Percentiles rank a stretch among this genome's conserved stretches.
Evolutionary conservation across 1,284 basidiomycete species (phyloP).

Genomic region (Mycena sp.): DNA sequence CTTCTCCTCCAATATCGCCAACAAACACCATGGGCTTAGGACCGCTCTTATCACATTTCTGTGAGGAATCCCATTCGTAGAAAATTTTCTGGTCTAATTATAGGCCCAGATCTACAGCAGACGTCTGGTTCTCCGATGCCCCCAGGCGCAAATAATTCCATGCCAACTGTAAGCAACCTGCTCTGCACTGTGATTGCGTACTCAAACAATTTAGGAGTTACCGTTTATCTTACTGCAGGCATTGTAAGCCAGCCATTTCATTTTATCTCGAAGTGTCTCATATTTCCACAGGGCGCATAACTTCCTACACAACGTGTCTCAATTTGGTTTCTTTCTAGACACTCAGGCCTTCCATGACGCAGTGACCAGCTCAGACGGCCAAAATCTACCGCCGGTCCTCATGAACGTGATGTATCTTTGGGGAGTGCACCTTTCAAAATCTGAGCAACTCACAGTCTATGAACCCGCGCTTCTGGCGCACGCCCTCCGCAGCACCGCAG

Average conservation of each 20-base stretch:
- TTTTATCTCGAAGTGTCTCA: too few relatives aligned
- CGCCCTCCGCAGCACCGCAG: slow-evolving; percentile 36
- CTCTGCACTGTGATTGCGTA: not conserved
- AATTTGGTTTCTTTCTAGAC: slow-evolving; percentile 29
- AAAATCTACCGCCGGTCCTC: slow-evolving; percentile 14
- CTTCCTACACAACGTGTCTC: slow-evolving; percentile 22
- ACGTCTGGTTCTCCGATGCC: not conserved
- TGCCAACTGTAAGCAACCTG: slow-evolving; percentile 4
- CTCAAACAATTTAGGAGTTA: slow-evolving; percentile 1
- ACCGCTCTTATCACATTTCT: slow-evolving; percentile 20
- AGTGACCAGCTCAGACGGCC: not conserved
- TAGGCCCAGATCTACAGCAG: slow-evolving; percentile 12
- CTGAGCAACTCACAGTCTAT: slow-evolving; percentile 16
- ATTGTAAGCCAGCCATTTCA: not conserved
- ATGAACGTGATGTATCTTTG: slow-evolving; percentile 29
- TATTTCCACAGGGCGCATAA: slow-evolving; percentile 16
- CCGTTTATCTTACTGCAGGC: slow-evolving; percentile 25
- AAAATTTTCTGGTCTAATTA: not conserved
- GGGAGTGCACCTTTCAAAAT: slow-evolving; percentile 21
- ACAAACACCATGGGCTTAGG: slow-evolving; percentile 10
- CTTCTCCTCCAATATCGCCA: not conserved
- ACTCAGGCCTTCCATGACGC: slow-evolving; percentile 22
- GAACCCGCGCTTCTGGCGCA: slow-evolving; percentile 25
- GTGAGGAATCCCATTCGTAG: not conserved
- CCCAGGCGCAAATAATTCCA: not conserved